Percentiles rank a stretch among this genome's conserved stretches.
Evolutionary conservation across 169 alveolate species (phyloP).

Genomic region (Plasmodium chabaudi): DNA sequence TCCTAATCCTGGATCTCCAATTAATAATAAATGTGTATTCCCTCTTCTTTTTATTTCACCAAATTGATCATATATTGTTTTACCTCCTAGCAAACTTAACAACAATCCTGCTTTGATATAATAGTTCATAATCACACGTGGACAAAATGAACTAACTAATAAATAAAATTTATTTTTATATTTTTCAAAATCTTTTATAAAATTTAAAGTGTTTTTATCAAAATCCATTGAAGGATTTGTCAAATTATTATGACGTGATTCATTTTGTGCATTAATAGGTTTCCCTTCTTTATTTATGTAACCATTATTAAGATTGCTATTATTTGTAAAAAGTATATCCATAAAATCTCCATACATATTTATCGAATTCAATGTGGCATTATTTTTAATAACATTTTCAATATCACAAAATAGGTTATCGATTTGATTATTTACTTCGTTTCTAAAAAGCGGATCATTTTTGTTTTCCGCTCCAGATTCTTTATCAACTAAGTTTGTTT

Average conservation of each 20-base stretch:
- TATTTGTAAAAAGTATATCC: no score
- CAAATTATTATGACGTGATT: constrained; percentile 6
- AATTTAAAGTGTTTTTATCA: constrained; percentile 39
- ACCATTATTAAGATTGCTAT: no score
- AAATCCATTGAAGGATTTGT: neutral
- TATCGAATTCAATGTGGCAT: no score
- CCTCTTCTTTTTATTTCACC: constrained; percentile 77
- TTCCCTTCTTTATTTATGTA: neutral
- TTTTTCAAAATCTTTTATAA: constrained; percentile 78
- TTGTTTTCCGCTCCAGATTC: no score
- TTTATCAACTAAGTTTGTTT: no score
- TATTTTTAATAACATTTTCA: no score
- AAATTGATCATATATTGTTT: constrained; percentile 76
- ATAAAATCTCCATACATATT: no score
- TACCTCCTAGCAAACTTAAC: constrained; percentile 81
- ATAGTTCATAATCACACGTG: constrained; percentile 63
- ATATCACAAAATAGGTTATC: no score
- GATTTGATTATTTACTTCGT: no score
- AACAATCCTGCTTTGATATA: constrained; percentile 80
- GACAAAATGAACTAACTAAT: constrained; percentile 81
- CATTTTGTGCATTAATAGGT: neutral
- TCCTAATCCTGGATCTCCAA: constrained; percentile 84
- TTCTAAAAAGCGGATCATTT: no score
- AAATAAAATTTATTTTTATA: constrained; percentile 79
- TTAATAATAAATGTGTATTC: constrained; percentile 77